phyloP scores from a whole-genome alignment of 139 green algal species.

The Volvox africanus region DNA sequence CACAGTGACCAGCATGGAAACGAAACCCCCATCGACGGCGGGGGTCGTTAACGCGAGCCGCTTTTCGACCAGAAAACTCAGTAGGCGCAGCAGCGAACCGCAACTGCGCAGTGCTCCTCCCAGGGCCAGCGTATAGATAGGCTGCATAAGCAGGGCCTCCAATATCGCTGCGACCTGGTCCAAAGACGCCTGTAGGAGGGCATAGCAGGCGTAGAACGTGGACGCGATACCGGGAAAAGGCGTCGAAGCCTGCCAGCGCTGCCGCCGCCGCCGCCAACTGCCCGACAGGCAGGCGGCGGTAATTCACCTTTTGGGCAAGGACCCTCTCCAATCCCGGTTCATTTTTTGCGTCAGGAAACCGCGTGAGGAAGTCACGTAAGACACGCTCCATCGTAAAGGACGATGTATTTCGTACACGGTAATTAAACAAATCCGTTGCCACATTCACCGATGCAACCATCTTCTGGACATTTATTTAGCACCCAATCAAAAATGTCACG shows the following conservation, averaged over 20 bases:
- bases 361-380: slow-evolving; percentile 4
- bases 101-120: slow-evolving; percentile 41
- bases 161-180: slow-evolving; percentile 42
- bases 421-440: too few relatives aligned
- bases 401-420: too few relatives aligned
- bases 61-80: slow-evolving; percentile 49
- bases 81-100: slow-evolving; percentile 51
- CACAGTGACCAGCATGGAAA: slow-evolving; percentile 42
- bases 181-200: not conserved
- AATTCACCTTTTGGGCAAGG: slow-evolving; percentile 13
- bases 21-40: slow-evolving; percentile 12
- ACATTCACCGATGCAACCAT: too few relatives aligned
- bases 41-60: not conserved
- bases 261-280: slow-evolving; percentile 39
- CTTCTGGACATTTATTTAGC: too few relatives aligned
- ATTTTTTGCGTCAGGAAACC: slow-evolving; percentile 21
- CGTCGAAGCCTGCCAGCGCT: not conserved
- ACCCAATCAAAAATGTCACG: too few relatives aligned
- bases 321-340: not conserved
- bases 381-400: not conserved
- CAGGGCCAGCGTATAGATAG: slow-evolving; percentile 44
- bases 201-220: not conserved
- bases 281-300: not conserved
- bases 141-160: slow-evolving; percentile 47
- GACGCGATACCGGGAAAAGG: not conserved